Percentiles rank a stretch among this genome's conserved stretches.
phyloP scores from a whole-genome alignment of 2,329 filamentous ascomycete species.

The Talaromyces rugulosus region DNA sequence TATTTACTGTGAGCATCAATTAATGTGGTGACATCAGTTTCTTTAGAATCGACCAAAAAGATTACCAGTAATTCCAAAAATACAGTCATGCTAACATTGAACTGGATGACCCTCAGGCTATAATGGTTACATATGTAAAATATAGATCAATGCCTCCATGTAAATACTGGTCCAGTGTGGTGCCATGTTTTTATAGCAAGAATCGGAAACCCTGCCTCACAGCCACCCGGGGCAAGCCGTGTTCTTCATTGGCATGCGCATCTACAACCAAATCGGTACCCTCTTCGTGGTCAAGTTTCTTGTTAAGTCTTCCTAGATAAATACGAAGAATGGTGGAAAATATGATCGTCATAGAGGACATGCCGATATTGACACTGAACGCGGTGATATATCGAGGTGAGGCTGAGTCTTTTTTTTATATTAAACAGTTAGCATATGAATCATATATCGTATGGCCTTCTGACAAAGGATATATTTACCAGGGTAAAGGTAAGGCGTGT shows the following conservation, averaged over 20 bases:
- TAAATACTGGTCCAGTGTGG: too few species aligned
- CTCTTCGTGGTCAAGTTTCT: conserved; percentile 16
- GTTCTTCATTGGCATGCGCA: conserved; percentile 12
- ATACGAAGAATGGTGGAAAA: conserved; percentile 15
- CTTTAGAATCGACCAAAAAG: too few species aligned
- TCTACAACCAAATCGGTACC: conserved; percentile 9
- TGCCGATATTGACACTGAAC: conserved; percentile 13
- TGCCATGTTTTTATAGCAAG: conserved; percentile 9
- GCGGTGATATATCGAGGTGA: conserved; percentile 17
- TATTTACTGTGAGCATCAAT: too few species aligned
- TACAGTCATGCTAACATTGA: too few species aligned
- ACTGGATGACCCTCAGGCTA: too few species aligned
- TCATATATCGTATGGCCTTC: too few species aligned
- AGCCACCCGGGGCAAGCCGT: conserved; percentile 14
- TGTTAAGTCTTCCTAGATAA: conserved; percentile 15
- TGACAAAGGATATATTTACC: conserved; percentile 6
- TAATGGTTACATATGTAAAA: too few species aligned
- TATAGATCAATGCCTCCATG: too few species aligned
- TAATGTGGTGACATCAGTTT: too few species aligned
- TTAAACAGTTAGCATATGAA: not conserved
- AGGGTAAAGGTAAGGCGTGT: conserved; percentile 16
- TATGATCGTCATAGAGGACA: conserved; percentile 13
- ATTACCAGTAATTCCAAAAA: too few species aligned
- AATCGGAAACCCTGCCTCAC: conserved; percentile 15
- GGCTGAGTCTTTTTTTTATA: conserved; percentile 13